A percentile compares a stretch with the other conserved stretches of the same genome.
Evolutionary conservation across 2,329 filamentous ascomycete genomes (phyloP).

Genomic region (Xylariaceae sp.): DNA sequence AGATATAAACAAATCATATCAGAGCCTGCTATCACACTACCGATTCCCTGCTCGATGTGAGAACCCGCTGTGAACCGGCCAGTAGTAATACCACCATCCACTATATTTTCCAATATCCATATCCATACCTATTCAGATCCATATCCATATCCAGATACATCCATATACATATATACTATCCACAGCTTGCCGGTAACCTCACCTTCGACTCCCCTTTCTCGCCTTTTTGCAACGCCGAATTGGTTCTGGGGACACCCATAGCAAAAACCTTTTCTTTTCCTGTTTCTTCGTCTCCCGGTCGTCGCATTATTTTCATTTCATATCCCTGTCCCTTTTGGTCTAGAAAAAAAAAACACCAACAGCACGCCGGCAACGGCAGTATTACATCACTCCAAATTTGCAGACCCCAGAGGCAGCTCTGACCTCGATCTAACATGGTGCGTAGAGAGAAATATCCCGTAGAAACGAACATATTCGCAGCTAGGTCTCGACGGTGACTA

Average conservation of each 20-base stretch:
- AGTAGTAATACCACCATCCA: conserved; percentile 15
- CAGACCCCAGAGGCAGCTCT: conserved; percentile 15
- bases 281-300: conserved; percentile 13
- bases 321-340: conserved; percentile 25
- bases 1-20: conserved; percentile 32
- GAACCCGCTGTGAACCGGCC: conserved; percentile 21
- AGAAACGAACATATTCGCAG: neutral
- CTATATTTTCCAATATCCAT: neutral
- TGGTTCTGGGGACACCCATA: conserved; percentile 27
- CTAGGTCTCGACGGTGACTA: conserved; percentile 10
- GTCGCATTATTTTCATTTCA: conserved; percentile 26
- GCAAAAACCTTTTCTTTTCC: conserved; percentile 25
- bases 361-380: conserved; percentile 33
- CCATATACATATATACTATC: conserved; percentile 31
- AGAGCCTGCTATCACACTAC: conserved; percentile 29
- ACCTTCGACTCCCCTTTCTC: conserved; percentile 25
- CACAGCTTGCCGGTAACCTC: conserved; percentile 26
- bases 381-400: conserved; percentile 23
- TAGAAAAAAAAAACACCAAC: conserved; percentile 28
- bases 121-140: neutral
- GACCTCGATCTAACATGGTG: conserved; percentile 21
- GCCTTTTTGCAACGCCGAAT: conserved; percentile 32
- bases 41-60: conserved; percentile 26
- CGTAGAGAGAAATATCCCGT: neutral
- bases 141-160: neutral